These are phyloP conservation scores for Bimuria novae-zelandiae DNA, from an alignment of 2,329 filamentous ascomycete species.

Conservation along the genomic window DNA sequence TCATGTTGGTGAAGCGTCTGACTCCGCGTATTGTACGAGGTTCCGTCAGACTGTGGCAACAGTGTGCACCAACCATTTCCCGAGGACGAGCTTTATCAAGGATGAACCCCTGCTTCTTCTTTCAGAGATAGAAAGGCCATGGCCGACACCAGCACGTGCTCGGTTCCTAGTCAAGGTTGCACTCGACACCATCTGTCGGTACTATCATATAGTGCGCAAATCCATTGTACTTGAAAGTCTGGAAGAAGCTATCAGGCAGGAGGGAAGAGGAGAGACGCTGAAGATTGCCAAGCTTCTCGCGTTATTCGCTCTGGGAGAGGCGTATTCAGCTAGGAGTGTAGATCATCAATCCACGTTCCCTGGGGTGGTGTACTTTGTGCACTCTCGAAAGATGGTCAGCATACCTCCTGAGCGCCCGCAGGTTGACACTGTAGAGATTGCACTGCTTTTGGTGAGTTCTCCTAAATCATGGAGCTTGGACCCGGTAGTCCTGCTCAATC, in stretches of 20 bases:
- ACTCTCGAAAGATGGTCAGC: conserved; percentile 47
- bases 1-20: conserved; percentile 45
- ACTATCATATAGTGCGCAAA: conserved; percentile 51
- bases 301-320: conserved; percentile 54
- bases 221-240: conserved; percentile 46
- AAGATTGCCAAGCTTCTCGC: conserved; percentile 51
- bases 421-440: conserved; percentile 51
- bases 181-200: conserved; percentile 47
- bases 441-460: conserved; percentile 50
- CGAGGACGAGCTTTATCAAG: conserved; percentile 39
- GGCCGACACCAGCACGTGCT: conserved; percentile 48
- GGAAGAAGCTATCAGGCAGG: conserved; percentile 46
- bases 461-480: background rate
- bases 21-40: conserved; percentile 45
- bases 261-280: conserved; percentile 39
- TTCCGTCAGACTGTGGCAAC: conserved; percentile 39
- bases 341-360: conserved; percentile 46
- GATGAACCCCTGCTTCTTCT: conserved; percentile 42
- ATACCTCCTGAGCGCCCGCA: conserved; percentile 51
- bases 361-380: conserved; percentile 51
- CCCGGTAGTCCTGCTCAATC: background rate
- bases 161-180: conserved; percentile 49
- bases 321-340: conserved; percentile 50
- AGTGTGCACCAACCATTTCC: conserved; percentile 35
- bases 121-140: conserved; percentile 41